These are phyloP conservation scores for Sporothrix phasma DNA, from an alignment of 2,329 filamentous ascomycete species.

Conservation along the genomic window DNA sequence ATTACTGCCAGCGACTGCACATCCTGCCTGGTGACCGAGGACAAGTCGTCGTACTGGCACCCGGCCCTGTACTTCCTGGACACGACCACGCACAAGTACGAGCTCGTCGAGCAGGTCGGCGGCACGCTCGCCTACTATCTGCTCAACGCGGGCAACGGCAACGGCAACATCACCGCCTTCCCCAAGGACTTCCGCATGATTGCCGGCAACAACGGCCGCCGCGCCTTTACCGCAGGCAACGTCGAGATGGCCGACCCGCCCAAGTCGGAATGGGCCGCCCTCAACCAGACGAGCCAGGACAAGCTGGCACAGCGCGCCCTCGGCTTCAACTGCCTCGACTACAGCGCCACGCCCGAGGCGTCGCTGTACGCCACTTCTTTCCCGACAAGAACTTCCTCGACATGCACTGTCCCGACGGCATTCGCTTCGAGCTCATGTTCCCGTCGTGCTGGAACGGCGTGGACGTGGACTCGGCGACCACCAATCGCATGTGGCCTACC, in stretches of 20 bases:
- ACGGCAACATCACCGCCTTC: constrained; percentile 59
- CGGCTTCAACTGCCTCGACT: constrained; percentile 95
- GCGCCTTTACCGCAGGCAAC: constrained; percentile 60
- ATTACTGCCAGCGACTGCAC: constrained; percentile 60
- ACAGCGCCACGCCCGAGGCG: constrained; percentile 52
- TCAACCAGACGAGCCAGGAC: constrained; percentile 55
- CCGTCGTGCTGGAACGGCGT: constrained; percentile 81
- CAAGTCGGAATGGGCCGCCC: constrained; percentile 59
- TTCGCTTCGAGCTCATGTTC: constrained; percentile 79
- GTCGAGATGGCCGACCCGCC: constrained; percentile 52
- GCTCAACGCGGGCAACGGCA: constrained; percentile 44
- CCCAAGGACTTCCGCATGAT: constrained; percentile 73
- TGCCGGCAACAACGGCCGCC: constrained; percentile 58
- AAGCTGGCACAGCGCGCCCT: constrained; percentile 70
- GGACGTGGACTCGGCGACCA: constrained; percentile 46
- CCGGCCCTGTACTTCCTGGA: constrained; percentile 71
- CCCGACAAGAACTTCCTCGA: constrained; percentile 75
- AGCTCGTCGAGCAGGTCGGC: constrained; percentile 63
- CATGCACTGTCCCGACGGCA: constrained; percentile 67
- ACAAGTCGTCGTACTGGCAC: constrained; percentile 84
- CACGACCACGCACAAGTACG: constrained; percentile 49
- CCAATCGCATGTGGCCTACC: constrained; percentile 65
- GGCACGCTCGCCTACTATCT: constrained; percentile 92
- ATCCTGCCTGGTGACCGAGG: constrained; percentile 68
- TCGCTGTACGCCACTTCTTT: constrained; percentile 70